These are phyloP conservation scores for Trametes meyenii DNA, from an alignment of 768 basidiomycete species.

Conservation along the genomic window DNA sequence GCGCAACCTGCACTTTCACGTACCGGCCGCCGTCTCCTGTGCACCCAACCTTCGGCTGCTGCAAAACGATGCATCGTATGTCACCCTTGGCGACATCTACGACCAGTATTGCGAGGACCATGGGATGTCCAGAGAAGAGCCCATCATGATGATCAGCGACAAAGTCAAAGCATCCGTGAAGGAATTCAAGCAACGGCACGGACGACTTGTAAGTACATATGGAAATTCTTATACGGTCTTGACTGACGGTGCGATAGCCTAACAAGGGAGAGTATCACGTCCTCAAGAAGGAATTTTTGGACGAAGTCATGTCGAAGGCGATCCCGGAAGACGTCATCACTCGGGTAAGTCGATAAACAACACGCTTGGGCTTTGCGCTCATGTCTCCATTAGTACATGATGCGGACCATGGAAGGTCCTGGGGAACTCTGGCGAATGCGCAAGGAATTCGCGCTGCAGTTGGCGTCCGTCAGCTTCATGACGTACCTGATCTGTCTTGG, in stretches of 20 bases:
- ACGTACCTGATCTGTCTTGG: conserved; percentile 85
- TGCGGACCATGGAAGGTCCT: conserved; percentile 78
- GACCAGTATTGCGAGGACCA: conserved; percentile 81
- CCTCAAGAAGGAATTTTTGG: conserved; percentile 82
- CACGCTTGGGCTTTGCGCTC: not conserved
- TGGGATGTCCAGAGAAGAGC: conserved; percentile 84
- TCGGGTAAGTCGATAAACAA: conserved; percentile 54
- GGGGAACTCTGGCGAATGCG: conserved; percentile 95
- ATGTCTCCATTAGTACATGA: conserved; percentile 75
- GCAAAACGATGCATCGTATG: conserved; percentile 90
- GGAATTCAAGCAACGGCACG: conserved; percentile 51
- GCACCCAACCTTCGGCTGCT: conserved; percentile 83
- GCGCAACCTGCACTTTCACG: conserved; percentile 87
- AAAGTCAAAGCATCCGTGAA: conserved; percentile 73
- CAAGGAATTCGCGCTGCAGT: conserved; percentile 92
- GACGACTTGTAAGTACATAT: conserved; percentile 16
- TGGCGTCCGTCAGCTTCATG: conserved; percentile 89
- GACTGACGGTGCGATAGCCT: conserved; percentile 37
- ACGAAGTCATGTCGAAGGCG: conserved; percentile 86
- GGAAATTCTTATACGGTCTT: not conserved
- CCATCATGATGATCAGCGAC: conserved; percentile 82
- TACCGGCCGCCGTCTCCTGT: conserved; percentile 85
- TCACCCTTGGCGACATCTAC: conserved; percentile 90
- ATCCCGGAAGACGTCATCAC: conserved; percentile 87
- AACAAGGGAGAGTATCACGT: conserved; percentile 67